Conservation (phyloP, 2,329 filamentous ascomycete genomes). For the Fusarium dlaminii region DNA sequence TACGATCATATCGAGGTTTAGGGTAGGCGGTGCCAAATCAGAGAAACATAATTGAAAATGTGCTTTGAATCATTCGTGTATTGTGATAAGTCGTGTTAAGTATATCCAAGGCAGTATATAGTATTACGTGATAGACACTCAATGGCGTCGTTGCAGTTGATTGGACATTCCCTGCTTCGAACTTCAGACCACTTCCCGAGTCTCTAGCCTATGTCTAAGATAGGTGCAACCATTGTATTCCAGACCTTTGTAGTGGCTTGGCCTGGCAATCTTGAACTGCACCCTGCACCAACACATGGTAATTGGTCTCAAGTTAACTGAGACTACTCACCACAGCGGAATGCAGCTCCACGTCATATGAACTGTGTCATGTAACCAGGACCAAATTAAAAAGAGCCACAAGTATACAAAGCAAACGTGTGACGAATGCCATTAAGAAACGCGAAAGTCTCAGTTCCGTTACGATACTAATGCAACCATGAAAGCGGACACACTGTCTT, state of each 20-base stretch:
- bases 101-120: background rate
- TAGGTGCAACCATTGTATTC: background rate
- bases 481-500: background rate
- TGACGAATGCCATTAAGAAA: background rate
- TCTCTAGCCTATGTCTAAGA: background rate
- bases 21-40: background rate
- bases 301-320: background rate
- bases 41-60: background rate
- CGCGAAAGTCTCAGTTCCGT: background rate
- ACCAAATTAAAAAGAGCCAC: background rate
- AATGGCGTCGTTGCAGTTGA: background rate
- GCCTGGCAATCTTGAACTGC: background rate
- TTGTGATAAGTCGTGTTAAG: background rate
- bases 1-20: background rate
- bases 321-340: background rate
- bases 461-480: background rate
- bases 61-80: background rate
- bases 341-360: background rate
- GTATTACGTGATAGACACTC: background rate
- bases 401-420: background rate
- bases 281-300: background rate
- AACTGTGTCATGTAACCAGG: background rate
- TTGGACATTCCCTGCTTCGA: background rate
- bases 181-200: background rate
- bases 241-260: background rate